Percentiles rank a stretch among this genome's conserved stretches.
phyloP scores from a whole-genome alignment of 2,329 filamentous ascomycete genomes.

The Periconia sp. region DNA sequence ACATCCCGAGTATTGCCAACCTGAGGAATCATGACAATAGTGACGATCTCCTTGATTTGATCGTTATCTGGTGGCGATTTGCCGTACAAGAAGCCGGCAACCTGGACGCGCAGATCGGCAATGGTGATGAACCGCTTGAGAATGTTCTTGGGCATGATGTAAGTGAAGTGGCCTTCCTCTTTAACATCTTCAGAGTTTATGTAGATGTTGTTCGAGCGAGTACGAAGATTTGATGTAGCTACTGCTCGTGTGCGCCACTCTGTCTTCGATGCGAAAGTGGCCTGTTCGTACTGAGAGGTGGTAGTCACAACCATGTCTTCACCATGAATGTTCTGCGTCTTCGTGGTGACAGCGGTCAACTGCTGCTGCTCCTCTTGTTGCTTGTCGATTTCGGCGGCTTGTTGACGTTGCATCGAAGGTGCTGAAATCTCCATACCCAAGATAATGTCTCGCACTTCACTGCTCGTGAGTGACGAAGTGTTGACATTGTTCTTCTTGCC shows the following conservation, averaged over 20 bases:
- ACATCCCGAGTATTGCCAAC: slow-evolving; percentile 92
- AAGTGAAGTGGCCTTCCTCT: slow-evolving; percentile 85
- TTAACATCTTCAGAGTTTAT: slow-evolving; percentile 95
- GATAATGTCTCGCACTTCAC: slow-evolving; percentile 97
- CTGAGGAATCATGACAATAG: slow-evolving; percentile 97
- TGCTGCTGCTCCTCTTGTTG: slow-evolving; percentile 97
- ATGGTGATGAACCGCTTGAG: slow-evolving; percentile 98
- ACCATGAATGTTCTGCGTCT: slow-evolving; percentile 95
- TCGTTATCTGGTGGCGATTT: slow-evolving; percentile 91
- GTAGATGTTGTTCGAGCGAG: slow-evolving; percentile 96
- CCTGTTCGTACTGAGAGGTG: slow-evolving; percentile 96
- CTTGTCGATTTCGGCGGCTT: slow-evolving; percentile 98
- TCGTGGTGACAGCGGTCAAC: slow-evolving; percentile 94
- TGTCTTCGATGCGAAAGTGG: slow-evolving; percentile 97
- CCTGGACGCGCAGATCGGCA: slow-evolving; percentile 92
- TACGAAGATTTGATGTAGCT: slow-evolving; percentile 92
- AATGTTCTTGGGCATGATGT: slow-evolving; percentile 99
- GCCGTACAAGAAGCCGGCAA: slow-evolving; percentile 94
- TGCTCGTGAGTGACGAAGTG: slow-evolving; percentile 92
- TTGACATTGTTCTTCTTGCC: slow-evolving; percentile 99
- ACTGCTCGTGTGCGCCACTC: slow-evolving; percentile 98
- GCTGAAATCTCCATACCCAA: slow-evolving; percentile 99
- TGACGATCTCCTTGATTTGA: slow-evolving; percentile 95
- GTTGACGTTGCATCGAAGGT: slow-evolving; percentile 96
- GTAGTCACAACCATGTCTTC: slow-evolving; percentile 99